Conservation (phyloP, 768 basidiomycete species). For the Mrakia hoshinonis region DNA sequence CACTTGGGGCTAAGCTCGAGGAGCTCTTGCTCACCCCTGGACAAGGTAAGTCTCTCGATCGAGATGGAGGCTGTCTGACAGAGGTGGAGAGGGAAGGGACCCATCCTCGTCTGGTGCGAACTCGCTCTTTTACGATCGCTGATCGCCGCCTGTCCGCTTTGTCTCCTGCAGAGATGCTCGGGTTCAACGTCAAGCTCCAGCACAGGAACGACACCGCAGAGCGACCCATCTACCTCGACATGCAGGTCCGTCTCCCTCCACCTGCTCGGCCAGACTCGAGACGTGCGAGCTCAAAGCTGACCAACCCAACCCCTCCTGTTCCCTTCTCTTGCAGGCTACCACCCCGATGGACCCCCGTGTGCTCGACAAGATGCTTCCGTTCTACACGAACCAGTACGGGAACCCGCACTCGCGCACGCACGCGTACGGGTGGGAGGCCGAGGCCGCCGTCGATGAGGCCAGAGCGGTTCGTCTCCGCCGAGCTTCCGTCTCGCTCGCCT, state of each 20-base stretch:
- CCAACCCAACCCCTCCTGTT: not conserved
- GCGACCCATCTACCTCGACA: conserved; percentile 92
- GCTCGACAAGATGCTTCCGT: conserved; percentile 92
- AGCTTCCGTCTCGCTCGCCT: not conserved
- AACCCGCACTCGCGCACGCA: conserved; percentile 98
- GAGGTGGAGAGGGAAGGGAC: not conserved
- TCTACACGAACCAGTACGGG: conserved; percentile 86
- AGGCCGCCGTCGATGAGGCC: conserved; percentile 84
- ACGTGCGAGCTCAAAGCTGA: conserved; percentile 1
- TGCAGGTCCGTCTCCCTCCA: conserved; percentile 60
- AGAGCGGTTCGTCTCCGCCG: conserved; percentile 55
- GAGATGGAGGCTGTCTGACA: not conserved
- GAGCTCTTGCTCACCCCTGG: conserved; percentile 6
- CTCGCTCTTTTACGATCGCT: not conserved
- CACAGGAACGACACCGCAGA: conserved; percentile 34
- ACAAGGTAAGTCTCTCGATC: not conserved
- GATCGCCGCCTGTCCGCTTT: not conserved
- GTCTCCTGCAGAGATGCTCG: conserved; percentile 18
- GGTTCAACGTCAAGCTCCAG: conserved; percentile 25
- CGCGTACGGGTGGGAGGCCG: conserved; percentile 99
- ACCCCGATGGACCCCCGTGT: conserved; percentile 96
- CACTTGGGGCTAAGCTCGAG: not conserved
- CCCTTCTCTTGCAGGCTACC: conserved; percentile 57
- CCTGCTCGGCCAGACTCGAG: not conserved
- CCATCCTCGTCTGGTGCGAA: not conserved